Percentiles rank a stretch among this genome's conserved stretches.
These are phyloP conservation scores for Rhododendron molle DNA, from an alignment of 148 eudicot species.

Conservation along the genomic window DNA sequence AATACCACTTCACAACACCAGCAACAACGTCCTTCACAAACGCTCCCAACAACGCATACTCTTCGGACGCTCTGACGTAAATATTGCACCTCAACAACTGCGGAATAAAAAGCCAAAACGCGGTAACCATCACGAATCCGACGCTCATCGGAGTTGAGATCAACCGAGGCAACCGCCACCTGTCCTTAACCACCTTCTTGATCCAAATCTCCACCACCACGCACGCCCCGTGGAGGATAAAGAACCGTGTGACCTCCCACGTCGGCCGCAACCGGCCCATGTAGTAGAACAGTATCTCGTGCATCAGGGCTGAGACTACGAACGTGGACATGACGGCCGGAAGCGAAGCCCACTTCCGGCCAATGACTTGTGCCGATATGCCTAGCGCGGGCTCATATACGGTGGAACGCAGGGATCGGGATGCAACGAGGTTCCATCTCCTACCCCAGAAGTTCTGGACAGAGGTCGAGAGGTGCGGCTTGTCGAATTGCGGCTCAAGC, in stretches of 20 bases:
- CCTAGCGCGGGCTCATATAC: constrained; percentile 31
- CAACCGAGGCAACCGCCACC: constrained; percentile 21
- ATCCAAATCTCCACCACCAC: constrained; percentile 28
- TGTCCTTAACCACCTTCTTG: constrained; percentile 17
- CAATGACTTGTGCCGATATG: constrained; percentile 9
- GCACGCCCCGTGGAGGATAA: constrained; percentile 37
- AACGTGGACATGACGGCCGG: constrained; percentile 32
- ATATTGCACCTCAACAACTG: constrained; percentile 27
- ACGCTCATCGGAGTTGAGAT: constrained; percentile 19
- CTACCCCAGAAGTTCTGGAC: too few relatives aligned
- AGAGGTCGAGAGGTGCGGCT: too few relatives aligned
- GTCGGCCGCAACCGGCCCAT: too few relatives aligned
- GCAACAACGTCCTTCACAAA: constrained; percentile 17
- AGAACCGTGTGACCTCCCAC: constrained; percentile 34
- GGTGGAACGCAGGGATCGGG: constrained; percentile 29
- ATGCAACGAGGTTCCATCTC: not conserved
- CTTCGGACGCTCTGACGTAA: constrained; percentile 20
- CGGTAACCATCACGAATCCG: constrained; percentile 26
- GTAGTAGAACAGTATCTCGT: too few relatives aligned
- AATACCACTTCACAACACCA: not conserved
- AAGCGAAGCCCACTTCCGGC: constrained; percentile 25
- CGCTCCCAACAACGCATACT: constrained; percentile 27
- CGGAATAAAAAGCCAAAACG: constrained; percentile 41
- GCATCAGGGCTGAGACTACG: too few relatives aligned
- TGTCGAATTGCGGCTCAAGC: not conserved